Evolutionary conservation across 352 stramenopile species (phyloP).

Genomic region (Hyaloperonospora arabidopsidis): DNA sequence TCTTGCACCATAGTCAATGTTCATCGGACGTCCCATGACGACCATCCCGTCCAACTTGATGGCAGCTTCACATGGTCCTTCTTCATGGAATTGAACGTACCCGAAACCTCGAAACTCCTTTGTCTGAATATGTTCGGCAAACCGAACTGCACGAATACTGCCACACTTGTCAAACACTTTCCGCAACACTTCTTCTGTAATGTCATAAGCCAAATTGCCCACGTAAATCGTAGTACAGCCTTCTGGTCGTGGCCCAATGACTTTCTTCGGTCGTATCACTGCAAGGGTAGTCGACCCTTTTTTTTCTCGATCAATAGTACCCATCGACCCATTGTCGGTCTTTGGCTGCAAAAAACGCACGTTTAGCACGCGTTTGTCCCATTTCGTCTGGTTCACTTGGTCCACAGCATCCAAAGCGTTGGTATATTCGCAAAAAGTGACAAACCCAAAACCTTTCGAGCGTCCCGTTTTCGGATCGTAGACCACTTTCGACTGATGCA

Average conservation of each 20-base stretch:
- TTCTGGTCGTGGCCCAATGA: conserved; percentile 59
- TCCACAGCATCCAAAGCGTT: conserved; percentile 70
- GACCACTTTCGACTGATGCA: conserved; percentile 84
- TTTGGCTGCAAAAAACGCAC: conserved; percentile 81
- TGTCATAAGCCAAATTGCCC: conserved; percentile 94
- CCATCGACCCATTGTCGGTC: conserved; percentile 6
- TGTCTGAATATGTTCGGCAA: conserved; percentile 80
- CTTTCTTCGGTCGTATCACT: conserved; percentile 28
- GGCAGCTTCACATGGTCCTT: conserved; percentile 78
- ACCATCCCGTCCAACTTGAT: conserved; percentile 73
- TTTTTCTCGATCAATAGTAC: conserved; percentile 5
- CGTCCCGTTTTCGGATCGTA: conserved; percentile 57
- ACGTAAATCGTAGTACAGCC: conserved; percentile 92
- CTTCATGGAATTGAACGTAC: conserved; percentile 91
- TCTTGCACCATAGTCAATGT: conserved; percentile 66
- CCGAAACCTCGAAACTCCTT: conserved; percentile 82
- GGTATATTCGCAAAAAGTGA: conserved; percentile 77
- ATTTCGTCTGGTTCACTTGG: conserved; percentile 74
- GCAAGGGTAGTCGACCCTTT: conserved; percentile 1
- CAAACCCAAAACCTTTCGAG: conserved; percentile 74
- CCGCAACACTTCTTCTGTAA: conserved; percentile 81
- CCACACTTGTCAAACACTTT: conserved; percentile 78
- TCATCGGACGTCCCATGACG: conserved; percentile 80
- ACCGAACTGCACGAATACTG: conserved; percentile 71
- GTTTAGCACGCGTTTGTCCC: conserved; percentile 73